Percentiles rank a stretch among this genome's conserved stretches.
Evolutionary conservation across 2,329 filamentous ascomycete genomes (phyloP).

Genomic region (Cladophialophora bantiana): DNA sequence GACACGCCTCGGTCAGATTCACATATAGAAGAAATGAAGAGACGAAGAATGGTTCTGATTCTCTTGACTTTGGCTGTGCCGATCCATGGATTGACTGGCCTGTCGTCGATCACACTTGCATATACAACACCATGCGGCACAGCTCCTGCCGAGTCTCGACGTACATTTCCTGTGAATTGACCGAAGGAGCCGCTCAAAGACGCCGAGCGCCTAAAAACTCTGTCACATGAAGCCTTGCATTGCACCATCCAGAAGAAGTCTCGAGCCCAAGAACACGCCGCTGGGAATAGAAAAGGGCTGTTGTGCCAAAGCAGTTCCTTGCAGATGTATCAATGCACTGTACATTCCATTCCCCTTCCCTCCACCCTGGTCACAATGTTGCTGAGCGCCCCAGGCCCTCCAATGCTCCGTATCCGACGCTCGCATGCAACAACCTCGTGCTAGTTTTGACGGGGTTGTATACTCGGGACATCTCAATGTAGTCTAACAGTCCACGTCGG

Average conservation of each 20-base stretch:
- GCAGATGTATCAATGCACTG: background rate
- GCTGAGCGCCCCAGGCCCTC: background rate
- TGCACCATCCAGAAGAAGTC: background rate
- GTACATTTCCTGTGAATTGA: background rate
- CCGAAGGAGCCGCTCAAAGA: background rate
- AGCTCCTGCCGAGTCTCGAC: background rate
- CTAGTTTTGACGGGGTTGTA: background rate
- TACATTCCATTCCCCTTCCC: background rate
- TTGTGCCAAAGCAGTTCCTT: background rate
- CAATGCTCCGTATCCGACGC: background rate
- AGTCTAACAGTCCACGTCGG: background rate
- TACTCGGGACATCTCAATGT: background rate
- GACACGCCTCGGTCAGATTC: background rate
- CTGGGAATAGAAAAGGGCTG: background rate
- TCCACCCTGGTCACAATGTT: background rate
- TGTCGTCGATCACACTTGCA: background rate
- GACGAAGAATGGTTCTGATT: background rate
- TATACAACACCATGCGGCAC: background rate
- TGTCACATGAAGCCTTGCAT: conserved; percentile 23
- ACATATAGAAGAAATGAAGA: background rate
- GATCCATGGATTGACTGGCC: background rate
- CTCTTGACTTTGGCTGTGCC: background rate
- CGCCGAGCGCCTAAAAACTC: conserved; percentile 14
- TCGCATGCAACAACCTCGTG: no score
- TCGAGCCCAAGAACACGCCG: background rate